phyloP scores from a whole-genome alignment of 2,329 filamentous ascomycete species.

The Cephalotrichum gorgonifer region DNA sequence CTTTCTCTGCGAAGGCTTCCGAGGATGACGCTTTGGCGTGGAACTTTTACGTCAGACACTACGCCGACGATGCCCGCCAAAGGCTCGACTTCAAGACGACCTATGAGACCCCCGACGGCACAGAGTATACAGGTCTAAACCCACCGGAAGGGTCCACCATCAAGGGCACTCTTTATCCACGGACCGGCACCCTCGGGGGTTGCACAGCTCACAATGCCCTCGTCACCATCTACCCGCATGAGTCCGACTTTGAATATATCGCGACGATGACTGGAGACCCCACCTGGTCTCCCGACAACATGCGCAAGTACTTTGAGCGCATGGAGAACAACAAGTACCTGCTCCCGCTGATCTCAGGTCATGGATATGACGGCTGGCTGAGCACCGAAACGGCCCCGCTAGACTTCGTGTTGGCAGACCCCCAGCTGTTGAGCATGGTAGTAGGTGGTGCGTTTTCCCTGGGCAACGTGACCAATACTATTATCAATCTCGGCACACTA shows the following conservation, averaged over 20 bases:
- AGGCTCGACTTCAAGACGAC: constrained; percentile 18
- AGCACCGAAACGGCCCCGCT: too few species aligned
- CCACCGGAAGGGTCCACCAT: constrained; percentile 20
- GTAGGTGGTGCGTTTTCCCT: too few species aligned
- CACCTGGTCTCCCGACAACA: constrained; percentile 36
- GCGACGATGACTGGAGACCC: constrained; percentile 28
- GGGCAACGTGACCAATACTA: too few species aligned
- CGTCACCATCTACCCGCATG: constrained; percentile 17
- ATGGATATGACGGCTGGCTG: constrained; percentile 34
- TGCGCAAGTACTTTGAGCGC: constrained; percentile 44
- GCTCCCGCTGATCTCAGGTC: constrained; percentile 24
- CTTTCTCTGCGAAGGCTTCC: constrained; percentile 36
- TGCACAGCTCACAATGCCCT: constrained; percentile 19
- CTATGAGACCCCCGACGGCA: constrained; percentile 12
- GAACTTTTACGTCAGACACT: constrained; percentile 52
- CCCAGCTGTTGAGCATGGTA: background rate
- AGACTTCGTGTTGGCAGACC: too few species aligned
- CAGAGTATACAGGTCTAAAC: constrained; percentile 5
- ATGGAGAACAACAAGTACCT: constrained; percentile 46
- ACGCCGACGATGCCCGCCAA: constrained; percentile 37
- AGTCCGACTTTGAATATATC: constrained; percentile 26
- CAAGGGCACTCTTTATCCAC: constrained; percentile 10
- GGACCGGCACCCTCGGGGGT: too few species aligned
- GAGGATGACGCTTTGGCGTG: constrained; percentile 26
- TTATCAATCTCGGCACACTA: too few species aligned